Evolutionary conservation across 1,284 basidiomycete genomes (phyloP).

Genomic region (Mycosarcoma maydis): DNA sequence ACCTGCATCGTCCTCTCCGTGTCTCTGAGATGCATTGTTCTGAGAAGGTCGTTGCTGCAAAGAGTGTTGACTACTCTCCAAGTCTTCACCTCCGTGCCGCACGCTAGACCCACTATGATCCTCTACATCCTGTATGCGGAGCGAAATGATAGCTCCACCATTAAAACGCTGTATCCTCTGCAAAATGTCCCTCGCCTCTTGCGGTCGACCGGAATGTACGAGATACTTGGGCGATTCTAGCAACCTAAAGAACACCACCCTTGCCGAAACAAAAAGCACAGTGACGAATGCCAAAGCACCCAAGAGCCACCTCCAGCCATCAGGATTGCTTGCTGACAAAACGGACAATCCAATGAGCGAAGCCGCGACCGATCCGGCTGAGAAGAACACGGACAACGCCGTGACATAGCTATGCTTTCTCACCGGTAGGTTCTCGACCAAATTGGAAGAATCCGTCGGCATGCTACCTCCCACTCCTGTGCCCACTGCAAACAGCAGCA

Average conservation of each 20-base stretch:
- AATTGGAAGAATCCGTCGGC: constrained; percentile 94
- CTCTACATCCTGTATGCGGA: constrained; percentile 48
- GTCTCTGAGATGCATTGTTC: background rate
- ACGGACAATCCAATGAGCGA: constrained; percentile 41
- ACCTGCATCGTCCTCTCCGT: background rate
- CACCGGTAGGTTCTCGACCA: constrained; percentile 92
- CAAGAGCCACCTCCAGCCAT: constrained; percentile 50
- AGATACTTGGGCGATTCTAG: constrained; percentile 81
- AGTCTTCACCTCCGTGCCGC: background rate
- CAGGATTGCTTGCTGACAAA: constrained; percentile 33
- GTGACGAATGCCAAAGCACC: constrained; percentile 70
- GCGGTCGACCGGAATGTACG: constrained; percentile 43
- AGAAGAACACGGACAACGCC: constrained; percentile 84
- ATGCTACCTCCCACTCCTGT: constrained; percentile 84
- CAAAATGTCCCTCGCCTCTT: constrained; percentile 55
- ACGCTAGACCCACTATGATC: constrained; percentile 8
- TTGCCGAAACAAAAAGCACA: constrained; percentile 79
- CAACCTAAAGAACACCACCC: constrained; percentile 87
- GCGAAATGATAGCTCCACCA: constrained; percentile 29
- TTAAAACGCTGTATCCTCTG: constrained; percentile 55
- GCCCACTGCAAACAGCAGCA: constrained; percentile 85
- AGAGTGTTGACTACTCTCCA: constrained; percentile 19
- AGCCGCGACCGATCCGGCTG: constrained; percentile 49
- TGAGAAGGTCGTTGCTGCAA: constrained; percentile 7
- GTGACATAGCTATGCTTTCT: constrained; percentile 92